Evolutionary conservation across 495 filamentous ascomycete species (phyloP), one percentile per base, ranked within the genome.

Genomic region (Terfezia boudieri): DNA sequence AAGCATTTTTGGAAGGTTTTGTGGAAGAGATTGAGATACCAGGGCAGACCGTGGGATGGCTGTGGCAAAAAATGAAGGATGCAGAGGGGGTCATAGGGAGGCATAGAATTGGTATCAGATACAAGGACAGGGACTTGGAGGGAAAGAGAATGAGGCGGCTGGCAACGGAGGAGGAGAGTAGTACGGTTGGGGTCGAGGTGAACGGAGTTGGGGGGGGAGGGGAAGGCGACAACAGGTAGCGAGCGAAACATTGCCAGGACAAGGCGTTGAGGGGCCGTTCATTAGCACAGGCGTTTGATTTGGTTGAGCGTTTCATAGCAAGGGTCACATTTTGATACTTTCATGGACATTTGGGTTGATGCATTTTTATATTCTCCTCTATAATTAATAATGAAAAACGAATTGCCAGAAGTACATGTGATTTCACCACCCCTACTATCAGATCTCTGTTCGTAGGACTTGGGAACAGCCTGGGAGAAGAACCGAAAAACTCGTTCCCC

Each of bases 1-100:
- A 65, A 35, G 53, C 43, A 14, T 61, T 59, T 35, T 55, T 58
- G 22, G 57, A 63, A 32, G 57, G 58, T 48, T 63, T 60, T 55
- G 35, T 41, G 3, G 54, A 56, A 38, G 53, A 61, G 14, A 56
- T 58, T 16, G 54, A 38, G 16, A 56, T 62, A 12, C 60, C 50
- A 9, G 51, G 20, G 36, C 46, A 55, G 14, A 37, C 38, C 2
- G 56, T 53, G 16, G 35, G 58, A 26, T 61, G 59, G 60, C 51
- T 61, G 17, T 61, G 53, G 60, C 56, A 55, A 36, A 55, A 59
- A n/a, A 14, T 59, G 26, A 56, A 54, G 26, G 56, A 56, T 51
- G 52, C 61, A 23, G 56, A 58, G 26, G 59, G 60, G 16, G 37
- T 61, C 7, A 55, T 53, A 17, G 55, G 58, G 14, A 56, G 55